Base-by-base conservation (phyloP, 2,329 filamentous ascomycete species). In the Herpotrichia juniperi region DNA sequence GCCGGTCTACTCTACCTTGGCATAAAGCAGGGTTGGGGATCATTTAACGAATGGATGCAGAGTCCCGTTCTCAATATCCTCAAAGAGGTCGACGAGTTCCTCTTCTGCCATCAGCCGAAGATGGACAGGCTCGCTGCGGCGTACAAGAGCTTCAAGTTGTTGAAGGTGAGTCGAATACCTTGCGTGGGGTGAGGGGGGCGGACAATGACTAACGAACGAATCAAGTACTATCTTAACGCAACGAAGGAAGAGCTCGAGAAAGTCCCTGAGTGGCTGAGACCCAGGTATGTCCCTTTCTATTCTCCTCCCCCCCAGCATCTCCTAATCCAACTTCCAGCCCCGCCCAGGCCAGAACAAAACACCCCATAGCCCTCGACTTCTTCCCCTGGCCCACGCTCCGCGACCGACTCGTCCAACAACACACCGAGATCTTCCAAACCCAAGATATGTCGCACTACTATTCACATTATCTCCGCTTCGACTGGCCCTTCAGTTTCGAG, bases 331-430 rank as follows among this genome's bases (percentile, higher is more conserved):
- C 7, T 40, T 25, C 37, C 32, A 70, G 63, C 32, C 8, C 51
- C 14, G 40, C 58, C 5, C 69, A 72, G 54, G 52, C 67, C 10
- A 54, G 59, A 2, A 64, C 55, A 2, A 51, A 50, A 8, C 68
- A 72, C 51, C 68, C 67, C 34, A 58, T 68, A 10, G 62, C 67
- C 11, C 34, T 72, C 42, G 68, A 72, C 48, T 71, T 71, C 54
- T 71, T 71, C 46, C 63, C 69, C 4, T 72, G 68, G 69, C 69
- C 66, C 3, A 64, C 65, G 1, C 59, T 72, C 5, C 64, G 69
- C 44, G 54, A 65, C 42, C 66, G 68, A 44, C 57, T 72, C 8
- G 46, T 72, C 6, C 45, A 53, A 7, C 55, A 59, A 5, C 64
- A 72, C 52, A 8, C 32, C 8, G 46, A 55, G 1, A 56, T 70